Evolutionary conservation across 2,329 filamentous ascomycete species (phyloP).

Genomic region (Colletotrichum sansevieriae): DNA sequence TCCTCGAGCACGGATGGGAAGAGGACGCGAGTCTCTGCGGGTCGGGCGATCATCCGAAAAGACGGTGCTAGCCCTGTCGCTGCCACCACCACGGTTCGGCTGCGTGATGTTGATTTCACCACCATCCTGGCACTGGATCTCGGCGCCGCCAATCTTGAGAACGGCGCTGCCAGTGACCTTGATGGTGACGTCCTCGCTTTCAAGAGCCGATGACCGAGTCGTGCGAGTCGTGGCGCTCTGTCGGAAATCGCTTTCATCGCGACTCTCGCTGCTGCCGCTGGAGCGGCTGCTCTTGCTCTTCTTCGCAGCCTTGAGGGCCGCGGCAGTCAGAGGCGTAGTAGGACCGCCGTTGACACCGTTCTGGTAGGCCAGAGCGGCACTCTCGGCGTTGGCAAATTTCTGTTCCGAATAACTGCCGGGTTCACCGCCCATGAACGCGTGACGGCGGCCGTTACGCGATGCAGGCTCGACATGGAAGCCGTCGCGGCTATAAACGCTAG

Average conservation of each 20-base stretch:
- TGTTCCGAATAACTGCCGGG: constrained; percentile 52
- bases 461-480: constrained; percentile 58
- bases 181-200: constrained; percentile 71
- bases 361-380: constrained; percentile 64
- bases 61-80: constrained; percentile 64
- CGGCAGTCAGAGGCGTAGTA: constrained; percentile 65
- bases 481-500: constrained; percentile 55
- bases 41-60: constrained; percentile 63
- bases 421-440: constrained; percentile 58
- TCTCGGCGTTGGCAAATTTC: constrained; percentile 60
- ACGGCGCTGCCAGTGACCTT: constrained; percentile 69
- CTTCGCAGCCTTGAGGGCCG: constrained; percentile 65
- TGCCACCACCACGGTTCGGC: constrained; percentile 57
- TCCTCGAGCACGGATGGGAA: constrained; percentile 60
- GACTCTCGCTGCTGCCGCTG: constrained; percentile 70
- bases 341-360: constrained; percentile 62
- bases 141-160: constrained; percentile 67
- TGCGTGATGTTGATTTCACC: constrained; percentile 70
- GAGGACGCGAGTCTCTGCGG: constrained; percentile 55
- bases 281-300: constrained; percentile 65
- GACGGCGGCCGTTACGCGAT: constrained; percentile 51
- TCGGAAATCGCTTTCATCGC: constrained; percentile 73
- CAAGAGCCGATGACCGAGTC: constrained; percentile 62
- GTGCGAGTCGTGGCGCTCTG: constrained; percentile 73
- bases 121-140: constrained; percentile 70